phyloP scores from a whole-genome alignment of 768 basidiomycete species.

The Termitomyces sp. region DNA sequence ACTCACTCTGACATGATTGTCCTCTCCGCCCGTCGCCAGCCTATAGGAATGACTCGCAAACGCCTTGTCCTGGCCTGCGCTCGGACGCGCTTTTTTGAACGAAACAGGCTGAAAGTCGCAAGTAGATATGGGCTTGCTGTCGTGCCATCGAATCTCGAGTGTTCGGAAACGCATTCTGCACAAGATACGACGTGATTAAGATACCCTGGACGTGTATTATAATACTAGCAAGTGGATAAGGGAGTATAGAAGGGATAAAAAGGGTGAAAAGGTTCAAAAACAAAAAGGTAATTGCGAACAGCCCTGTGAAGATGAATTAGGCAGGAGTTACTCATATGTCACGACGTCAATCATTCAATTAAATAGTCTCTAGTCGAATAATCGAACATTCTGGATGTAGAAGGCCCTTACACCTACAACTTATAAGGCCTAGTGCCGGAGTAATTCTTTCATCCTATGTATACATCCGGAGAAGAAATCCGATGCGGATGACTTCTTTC shows the following conservation, averaged over 20 bases:
- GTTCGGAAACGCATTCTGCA: constrained; percentile 76
- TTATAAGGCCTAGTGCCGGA: background rate
- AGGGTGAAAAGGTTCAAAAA: background rate
- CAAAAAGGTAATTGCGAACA: constrained; percentile 2
- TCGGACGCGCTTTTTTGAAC: constrained; percentile 76
- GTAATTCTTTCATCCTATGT: background rate
- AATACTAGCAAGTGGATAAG: background rate
- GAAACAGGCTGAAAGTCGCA: constrained; percentile 91
- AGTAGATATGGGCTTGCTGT: constrained; percentile 90
- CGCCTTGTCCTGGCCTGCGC: constrained; percentile 41
- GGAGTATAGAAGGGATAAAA: background rate
- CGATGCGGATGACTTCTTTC: background rate
- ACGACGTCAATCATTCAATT: constrained; percentile 1
- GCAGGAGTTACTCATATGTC: constrained; percentile 5
- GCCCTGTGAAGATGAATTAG: background rate
- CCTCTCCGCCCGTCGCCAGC: constrained; percentile 92
- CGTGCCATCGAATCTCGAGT: constrained; percentile 95
- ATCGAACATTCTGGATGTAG: background rate
- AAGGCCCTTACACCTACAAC: background rate
- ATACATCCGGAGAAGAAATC: background rate
- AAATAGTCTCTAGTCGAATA: background rate
- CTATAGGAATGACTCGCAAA: constrained; percentile 76
- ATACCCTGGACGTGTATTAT: constrained; percentile 10
- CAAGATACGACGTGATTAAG: constrained; percentile 13
- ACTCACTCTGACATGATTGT: constrained; percentile 94